Evolutionary conservation across 441 rosid species (phyloP).

Genomic region (Erysimum cheiri): DNA sequence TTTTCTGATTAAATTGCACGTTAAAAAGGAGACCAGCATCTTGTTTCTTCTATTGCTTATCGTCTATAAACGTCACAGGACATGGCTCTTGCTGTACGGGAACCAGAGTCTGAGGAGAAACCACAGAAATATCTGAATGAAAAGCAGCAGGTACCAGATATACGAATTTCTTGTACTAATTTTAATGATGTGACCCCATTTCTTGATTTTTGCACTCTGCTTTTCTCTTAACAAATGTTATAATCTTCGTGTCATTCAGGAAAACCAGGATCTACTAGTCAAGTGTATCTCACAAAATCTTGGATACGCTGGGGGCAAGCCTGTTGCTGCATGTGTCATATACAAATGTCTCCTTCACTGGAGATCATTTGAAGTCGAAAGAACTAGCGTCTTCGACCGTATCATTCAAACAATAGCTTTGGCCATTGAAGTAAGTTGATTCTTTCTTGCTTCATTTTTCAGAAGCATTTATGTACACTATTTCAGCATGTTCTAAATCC

Average conservation of each 20-base stretch:
- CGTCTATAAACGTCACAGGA: constrained; percentile 54
- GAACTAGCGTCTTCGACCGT: constrained; percentile 96
- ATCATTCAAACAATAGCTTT: constrained; percentile 96
- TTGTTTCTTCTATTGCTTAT: constrained; percentile 35
- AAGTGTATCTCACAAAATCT: constrained; percentile 92
- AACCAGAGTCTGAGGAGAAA: constrained; percentile 96
- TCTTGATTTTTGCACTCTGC: constrained; percentile 23
- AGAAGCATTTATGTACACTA: constrained; percentile 20
- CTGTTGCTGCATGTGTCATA: constrained; percentile 96
- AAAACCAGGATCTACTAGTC: constrained; percentile 93
- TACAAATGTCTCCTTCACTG: constrained; percentile 99
- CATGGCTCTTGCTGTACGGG: constrained; percentile 63
- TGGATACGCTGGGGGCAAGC: constrained; percentile 92
- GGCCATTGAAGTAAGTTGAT: constrained; percentile 74
- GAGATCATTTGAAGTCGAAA: constrained; percentile 99
- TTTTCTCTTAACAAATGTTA: constrained; percentile 29
- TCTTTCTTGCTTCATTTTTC: constrained; percentile 17
- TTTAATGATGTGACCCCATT: constrained; percentile 11
- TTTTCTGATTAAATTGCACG: constrained; percentile 3
- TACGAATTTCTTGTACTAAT: constrained; percentile 10
- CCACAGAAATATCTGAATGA: constrained; percentile 97
- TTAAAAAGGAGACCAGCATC: constrained; percentile 10
- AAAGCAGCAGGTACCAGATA: constrained; percentile 84
- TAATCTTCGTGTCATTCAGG: constrained; percentile 59
- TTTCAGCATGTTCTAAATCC: constrained; percentile 28